Evolutionary conservation across 2,329 filamentous ascomycete species (phyloP), one percentile per base, ranked within the genome.

Genomic region (Juglanconis oblonga): DNA sequence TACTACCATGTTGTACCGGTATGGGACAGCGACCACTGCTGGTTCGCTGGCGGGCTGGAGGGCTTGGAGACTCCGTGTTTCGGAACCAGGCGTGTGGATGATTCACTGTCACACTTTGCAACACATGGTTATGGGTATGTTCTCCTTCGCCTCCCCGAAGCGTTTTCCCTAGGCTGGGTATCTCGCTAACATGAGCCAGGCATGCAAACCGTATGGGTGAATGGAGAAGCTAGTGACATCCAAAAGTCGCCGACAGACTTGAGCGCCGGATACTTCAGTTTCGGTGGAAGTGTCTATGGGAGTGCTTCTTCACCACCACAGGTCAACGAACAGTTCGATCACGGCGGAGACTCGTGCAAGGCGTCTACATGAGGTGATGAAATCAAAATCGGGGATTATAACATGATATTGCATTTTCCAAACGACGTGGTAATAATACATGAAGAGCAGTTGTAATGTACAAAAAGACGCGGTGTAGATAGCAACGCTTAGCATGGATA

Each of bases 81-180:
- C 69, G 1, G 65, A 82, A 3, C 79, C 86, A 0, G 85, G 84
- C 0, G 82, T 82, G 3, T 87, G 83, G 83, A 82, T 87, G 81
- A 73, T 87, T 63, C 84, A 87, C 68, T 87, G 84, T 63, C 84
- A 87, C 67, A 78, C 82, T 14, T 64, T 82, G 53, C 78, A 80
- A 57, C 84, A 87, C 67, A 83, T 84, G 77, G 71, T 83, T 17
- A 85, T 86, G 82, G 81, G 79, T 66, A 71, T 73, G 77, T 70
- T 35, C 11, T 32, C 42, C 14, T 45, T 45, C 14, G n/a, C n/a
- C n/a, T 45, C n/a, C 42, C n/a, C 42, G 42, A 45, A 13, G 5
- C 42, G 10, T 9, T 29, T 31, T 35, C 29, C n/a, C n/a, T n/a
- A n/a, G n/a, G n/a, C n/a, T n/a, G n/a, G n/a, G n/a, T n/a, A n/a